Base-by-base conservation (phyloP, 768 basidiomycete species). In the Tubosaeta sp. region DNA sequence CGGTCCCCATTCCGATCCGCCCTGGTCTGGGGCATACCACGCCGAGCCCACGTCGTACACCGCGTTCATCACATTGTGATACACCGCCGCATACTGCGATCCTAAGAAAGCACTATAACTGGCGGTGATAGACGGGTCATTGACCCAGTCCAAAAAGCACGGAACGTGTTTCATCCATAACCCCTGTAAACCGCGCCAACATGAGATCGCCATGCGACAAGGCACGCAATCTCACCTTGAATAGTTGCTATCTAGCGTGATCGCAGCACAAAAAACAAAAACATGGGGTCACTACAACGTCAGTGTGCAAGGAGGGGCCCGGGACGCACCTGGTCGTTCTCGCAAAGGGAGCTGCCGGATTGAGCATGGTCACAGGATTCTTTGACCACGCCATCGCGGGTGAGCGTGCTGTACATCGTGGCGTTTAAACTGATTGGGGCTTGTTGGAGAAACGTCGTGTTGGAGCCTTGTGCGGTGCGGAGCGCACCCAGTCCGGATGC, bases 351-450 rank as follows among this genome's bases (percentile, higher is more conserved):
- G 24, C 69, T 70, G 21, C 73, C 71, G 1, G 71, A 49, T 13
- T 63, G 55, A 10, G 75, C 72, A 46, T 76, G 63, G 53, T 82
- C 81, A 47, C 81, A 82, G 1, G 78, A 74, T 61, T 81, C 80
- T 51, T 66, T 74, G 31, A 81, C 69, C 51, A 78, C 74, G 48
- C 66, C 62, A 52, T 73, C 67, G 3, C 53, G 57, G 3, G 78
- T 71, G 30, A 80, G 62, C 25, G 48, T 52, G 22, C 61, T 57
- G 12, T 51, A 44, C 7, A 80, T 76, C 13, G 79, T 78, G 1
- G 78, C 78, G 51, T 80, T 74, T 32, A 82, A 64, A 12, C 78
- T 79, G 40, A 76, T 72, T 60, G 81, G 77, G 2, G 78, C 80
- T 59, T 77, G 67, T 25, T 71, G 64, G 29, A 81, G 65, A 10